Percentiles rank a stretch among this genome's conserved stretches.
phyloP scores from a whole-genome alignment of 495 filamentous ascomycete species.

The Cetradonia linearis region DNA sequence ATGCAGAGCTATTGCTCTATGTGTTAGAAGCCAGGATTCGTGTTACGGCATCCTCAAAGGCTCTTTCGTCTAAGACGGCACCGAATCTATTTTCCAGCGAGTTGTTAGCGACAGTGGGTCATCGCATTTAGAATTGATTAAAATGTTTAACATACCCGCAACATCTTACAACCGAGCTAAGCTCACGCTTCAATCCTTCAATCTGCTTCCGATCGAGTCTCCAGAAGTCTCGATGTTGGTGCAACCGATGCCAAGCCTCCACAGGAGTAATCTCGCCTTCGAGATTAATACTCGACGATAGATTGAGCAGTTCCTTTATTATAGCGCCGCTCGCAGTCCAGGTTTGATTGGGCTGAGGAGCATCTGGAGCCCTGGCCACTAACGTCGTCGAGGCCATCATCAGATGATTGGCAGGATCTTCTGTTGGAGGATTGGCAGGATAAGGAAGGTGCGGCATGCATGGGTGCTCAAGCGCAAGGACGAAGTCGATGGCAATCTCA shows the following conservation, averaged over 20 bases:
- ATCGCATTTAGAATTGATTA: background rate
- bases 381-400: conserved; percentile 24
- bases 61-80: conserved; percentile 23
- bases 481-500: conserved; percentile 25
- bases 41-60: conserved; percentile 18
- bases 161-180: conserved; percentile 22
- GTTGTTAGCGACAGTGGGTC: conserved; percentile 3
- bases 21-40: background rate
- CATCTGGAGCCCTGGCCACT: conserved; percentile 18
- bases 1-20: background rate
- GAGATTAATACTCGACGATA: conserved; percentile 46
- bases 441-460: conserved; percentile 26
- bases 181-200: conserved; percentile 21
- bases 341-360: conserved; percentile 16
- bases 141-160: conserved; percentile 22
- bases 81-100: conserved; percentile 21
- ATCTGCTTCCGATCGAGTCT: conserved; percentile 16
- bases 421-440: conserved; percentile 14
- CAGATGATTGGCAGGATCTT: conserved; percentile 22
- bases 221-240: conserved; percentile 23
- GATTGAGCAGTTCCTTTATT: conserved; percentile 25
- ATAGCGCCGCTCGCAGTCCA: conserved; percentile 22
- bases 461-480: conserved; percentile 26
- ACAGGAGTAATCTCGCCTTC: conserved; percentile 54
- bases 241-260: conserved; percentile 26